Base-by-base conservation (phyloP, 805 yeast genomes). In the Cyberlindnera xylosilytica region DNA sequence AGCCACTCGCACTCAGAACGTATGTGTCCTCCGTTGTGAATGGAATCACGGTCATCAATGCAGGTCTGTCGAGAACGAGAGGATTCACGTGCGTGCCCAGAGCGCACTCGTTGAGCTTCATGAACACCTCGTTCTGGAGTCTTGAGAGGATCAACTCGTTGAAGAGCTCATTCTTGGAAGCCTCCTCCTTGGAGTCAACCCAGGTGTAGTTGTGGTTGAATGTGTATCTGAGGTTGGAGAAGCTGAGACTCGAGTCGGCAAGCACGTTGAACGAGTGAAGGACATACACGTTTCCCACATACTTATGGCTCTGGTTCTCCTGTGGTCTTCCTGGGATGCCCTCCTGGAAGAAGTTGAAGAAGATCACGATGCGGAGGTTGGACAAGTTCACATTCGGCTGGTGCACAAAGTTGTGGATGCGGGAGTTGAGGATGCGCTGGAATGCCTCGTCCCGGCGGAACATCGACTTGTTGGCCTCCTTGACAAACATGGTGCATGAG, bases 201-300 rank as follows among this genome's bases (percentile, higher is more conserved):
- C 55, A 46, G 1, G 56, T 42, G 28, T 47, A 49, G 23, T 47
- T 47, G 35, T 54, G 56, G 41, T 56, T 54, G 38, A 47, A 56
- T 6, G 48, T 37, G 35, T 50, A 51, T 38, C 58, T 51, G 11
- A 46, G 32, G 28, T 44, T 50, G 13, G 49, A 39, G 40, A 48
- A 56, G 9, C 45, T 44, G 31, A 56, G 29, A 40, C 54, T 47
- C 16, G 53, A 47, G 20, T 54, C 58, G 5, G 47, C 49, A 24
- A 50, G 35, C 0, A 54, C 46, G 6, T 34, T 44, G 41, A 56
- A 53, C 6, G 47, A 38, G 29, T 44, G 52, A 2, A 56, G 20
- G 8, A 53, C 47, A 24, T 54, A 50, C 17, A 56, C 38, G 20
- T 56, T 57, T 4, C 60, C 61, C 16, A 57, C 59, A 26, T 55